These are phyloP conservation scores for Alternaria infectoria DNA, from an alignment of 2,329 filamentous ascomycete genomes.

Conservation along the genomic window DNA sequence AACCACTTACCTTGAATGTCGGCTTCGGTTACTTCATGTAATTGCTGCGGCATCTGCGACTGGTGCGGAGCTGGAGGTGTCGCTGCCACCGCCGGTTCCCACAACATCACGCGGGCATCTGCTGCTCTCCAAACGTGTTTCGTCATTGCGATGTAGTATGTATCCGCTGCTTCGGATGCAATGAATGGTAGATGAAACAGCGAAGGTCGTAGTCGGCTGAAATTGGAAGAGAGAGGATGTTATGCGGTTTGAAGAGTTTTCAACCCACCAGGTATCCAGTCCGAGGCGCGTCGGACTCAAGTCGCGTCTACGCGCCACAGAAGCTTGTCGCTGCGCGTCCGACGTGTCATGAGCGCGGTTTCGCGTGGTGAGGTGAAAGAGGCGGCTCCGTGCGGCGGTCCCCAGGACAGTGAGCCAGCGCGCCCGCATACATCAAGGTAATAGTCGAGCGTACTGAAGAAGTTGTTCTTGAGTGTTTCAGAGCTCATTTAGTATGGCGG, in stretches of 20 bases:
- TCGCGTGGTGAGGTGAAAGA: neutral
- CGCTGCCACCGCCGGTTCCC: neutral
- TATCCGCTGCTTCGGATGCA: neutral
- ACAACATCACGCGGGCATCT: neutral
- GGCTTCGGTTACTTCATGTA: neutral
- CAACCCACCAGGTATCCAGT: neutral
- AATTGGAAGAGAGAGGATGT: neutral
- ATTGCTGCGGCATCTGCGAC: neutral
- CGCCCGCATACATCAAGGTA: too few relatives aligned
- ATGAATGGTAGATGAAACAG: neutral
- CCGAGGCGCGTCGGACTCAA: neutral
- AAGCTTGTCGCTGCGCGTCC: neutral
- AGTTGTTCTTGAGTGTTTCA: neutral
- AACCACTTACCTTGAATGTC: neutral
- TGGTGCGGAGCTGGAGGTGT: neutral
- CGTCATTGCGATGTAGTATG: neutral
- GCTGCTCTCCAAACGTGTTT: neutral
- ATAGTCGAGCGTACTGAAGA: fast-evolving
- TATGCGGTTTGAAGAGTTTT: neutral
- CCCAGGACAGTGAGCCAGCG: neutral
- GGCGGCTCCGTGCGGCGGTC: too few relatives aligned
- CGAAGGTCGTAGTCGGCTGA: neutral
- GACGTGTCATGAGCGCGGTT: neutral
- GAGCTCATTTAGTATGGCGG: fast-evolving
- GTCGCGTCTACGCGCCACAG: neutral